A percentile compares a stretch with the other conserved stretches of the same genome.
phyloP scores from a whole-genome alignment of 371 early-diverging fungal species.

The Zychaea mexicana region DNA sequence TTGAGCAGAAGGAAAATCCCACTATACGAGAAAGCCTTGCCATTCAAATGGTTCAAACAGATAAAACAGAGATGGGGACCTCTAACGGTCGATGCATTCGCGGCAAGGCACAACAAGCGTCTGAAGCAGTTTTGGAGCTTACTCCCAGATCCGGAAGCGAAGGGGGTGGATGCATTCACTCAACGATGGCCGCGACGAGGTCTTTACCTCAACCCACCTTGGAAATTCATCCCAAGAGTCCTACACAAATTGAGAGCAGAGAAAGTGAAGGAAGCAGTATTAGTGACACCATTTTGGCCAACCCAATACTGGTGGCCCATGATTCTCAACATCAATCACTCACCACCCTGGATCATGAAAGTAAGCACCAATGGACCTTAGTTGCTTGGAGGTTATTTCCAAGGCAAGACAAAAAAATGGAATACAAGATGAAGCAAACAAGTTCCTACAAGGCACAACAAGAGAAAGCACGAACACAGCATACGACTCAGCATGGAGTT shows the following conservation, averaged over 20 bases:
- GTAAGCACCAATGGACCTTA: not conserved
- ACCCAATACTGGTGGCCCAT: not conserved
- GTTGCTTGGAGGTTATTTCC: not conserved
- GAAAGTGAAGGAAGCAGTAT: not conserved
- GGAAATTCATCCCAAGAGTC: not conserved
- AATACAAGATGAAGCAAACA: not conserved
- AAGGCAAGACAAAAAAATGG: not conserved
- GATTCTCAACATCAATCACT: not conserved
- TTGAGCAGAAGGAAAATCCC: not conserved
- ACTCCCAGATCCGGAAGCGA: conserved; percentile 23
- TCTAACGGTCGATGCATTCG: conserved; percentile 34
- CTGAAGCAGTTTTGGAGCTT: conserved; percentile 21
- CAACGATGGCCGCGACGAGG: conserved; percentile 22
- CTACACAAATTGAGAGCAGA: not conserved
- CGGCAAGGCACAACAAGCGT: conserved; percentile 18
- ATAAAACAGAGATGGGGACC: conserved; percentile 8
- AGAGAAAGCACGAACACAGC: not conserved
- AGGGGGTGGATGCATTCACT: conserved; percentile 28
- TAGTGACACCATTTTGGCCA: not conserved
- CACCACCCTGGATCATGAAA: not conserved
- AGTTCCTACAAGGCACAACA: not conserved
- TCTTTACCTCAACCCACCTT: conserved; percentile 25
- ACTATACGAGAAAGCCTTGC: not conserved
- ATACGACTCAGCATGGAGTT: too few relatives aligned
- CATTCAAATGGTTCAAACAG: conserved; percentile 9